Conservation (phyloP, 345 rosid species). For the Pistacia atlantica region DNA sequence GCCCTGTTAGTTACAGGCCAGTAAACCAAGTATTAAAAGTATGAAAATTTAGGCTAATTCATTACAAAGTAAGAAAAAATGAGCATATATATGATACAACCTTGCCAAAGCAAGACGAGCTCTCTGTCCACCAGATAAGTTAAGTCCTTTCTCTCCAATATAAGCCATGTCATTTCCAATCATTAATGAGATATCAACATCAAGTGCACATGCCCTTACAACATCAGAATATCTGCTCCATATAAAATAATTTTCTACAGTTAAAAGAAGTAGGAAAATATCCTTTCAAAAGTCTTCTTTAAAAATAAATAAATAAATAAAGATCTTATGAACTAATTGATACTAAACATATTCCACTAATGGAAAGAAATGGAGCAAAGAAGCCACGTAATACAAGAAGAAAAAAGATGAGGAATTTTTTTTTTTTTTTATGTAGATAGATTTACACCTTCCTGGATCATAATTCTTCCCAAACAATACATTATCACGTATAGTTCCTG, state of each 20-base stretch:
- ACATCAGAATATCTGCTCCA: constrained; percentile 62
- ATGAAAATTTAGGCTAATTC: constrained; percentile 15
- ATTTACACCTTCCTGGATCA: constrained; percentile 61
- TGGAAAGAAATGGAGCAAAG: background rate
- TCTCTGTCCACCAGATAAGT: constrained; percentile 96
- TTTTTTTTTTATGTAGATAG: constrained; percentile 10
- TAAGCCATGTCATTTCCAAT: constrained; percentile 80
- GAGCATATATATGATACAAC: constrained; percentile 37
- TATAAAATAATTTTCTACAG: constrained; percentile 6
- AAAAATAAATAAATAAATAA: background rate
- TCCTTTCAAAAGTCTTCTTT: background rate
- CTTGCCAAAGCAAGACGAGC: constrained; percentile 96
- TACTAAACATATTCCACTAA: background rate
- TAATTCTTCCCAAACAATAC: constrained; percentile 67
- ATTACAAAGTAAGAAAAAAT: constrained; percentile 8
- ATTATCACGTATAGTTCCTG: constrained; percentile 84
- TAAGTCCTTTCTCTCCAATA: constrained; percentile 87
- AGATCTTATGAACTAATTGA: background rate
- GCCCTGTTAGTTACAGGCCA: constrained; percentile 52
- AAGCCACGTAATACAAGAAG: background rate
- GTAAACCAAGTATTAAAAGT: constrained; percentile 7
- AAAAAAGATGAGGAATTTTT: background rate
- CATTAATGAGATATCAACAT: constrained; percentile 79
- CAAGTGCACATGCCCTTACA: constrained; percentile 72
- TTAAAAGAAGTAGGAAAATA: constrained; percentile 2